Conservation (phyloP, 129 eudicot genomes). For the Flaveria trinervia region DNA sequence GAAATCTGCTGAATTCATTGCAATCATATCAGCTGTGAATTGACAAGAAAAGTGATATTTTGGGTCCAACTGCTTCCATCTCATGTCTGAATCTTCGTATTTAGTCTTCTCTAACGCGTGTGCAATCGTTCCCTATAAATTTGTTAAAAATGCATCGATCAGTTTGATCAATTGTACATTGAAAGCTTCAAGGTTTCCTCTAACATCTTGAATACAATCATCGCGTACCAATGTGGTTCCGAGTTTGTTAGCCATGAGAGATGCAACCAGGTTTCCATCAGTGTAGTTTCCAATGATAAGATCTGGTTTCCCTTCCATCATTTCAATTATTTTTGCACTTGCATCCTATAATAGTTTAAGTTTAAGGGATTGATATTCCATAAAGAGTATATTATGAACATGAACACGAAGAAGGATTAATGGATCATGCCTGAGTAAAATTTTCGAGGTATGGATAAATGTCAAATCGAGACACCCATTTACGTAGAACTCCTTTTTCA, state of each 20-base stretch:
- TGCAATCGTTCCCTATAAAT: constrained; percentile 81
- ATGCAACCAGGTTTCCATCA: constrained; percentile 91
- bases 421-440: constrained; percentile 65
- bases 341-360: constrained; percentile 54
- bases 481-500: constrained; percentile 64
- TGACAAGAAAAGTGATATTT: constrained; percentile 97
- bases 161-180: not conserved
- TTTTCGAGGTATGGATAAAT: constrained; percentile 91
- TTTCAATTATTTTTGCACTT: constrained; percentile 60
- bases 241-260: constrained; percentile 91
- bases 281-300: constrained; percentile 89
- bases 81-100: constrained; percentile 95
- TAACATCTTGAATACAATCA: not conserved
- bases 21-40: constrained; percentile 90
- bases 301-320: constrained; percentile 96
- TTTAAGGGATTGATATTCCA: not conserved
- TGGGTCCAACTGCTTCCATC: constrained; percentile 76
- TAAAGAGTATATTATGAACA: not conserved
- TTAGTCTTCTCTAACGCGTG: constrained; percentile 98
- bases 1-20: constrained; percentile 97
- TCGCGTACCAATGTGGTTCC: constrained; percentile 78
- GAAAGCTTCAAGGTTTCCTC: not conserved
- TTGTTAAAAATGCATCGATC: not conserved
- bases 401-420: not conserved
- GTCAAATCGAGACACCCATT: constrained; percentile 96